phyloP scores from a whole-genome alignment of 2,329 filamentous ascomycete genomes.

The Paramyrothecium sp. region DNA sequence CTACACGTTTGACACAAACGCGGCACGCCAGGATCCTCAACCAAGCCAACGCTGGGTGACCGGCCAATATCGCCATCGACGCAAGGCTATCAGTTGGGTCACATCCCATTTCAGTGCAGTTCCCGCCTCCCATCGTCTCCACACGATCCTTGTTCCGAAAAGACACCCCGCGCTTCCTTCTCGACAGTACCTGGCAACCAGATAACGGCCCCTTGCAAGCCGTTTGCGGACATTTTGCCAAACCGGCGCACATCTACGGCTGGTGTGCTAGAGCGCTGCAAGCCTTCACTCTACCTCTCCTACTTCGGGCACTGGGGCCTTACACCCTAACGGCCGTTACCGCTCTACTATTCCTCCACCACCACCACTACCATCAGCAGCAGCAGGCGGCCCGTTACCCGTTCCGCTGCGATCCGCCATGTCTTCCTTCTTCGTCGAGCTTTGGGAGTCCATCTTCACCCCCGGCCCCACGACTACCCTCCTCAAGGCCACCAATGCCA shows the following conservation, averaged over 20 bases:
- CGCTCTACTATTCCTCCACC: too few species aligned
- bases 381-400: background rate
- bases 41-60: too few species aligned
- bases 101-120: too few species aligned
- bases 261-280: too few species aligned
- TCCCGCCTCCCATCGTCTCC: too few species aligned
- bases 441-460: slow-evolving; percentile 92
- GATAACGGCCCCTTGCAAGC: background rate
- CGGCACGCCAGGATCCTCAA: too few species aligned
- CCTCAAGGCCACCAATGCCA: slow-evolving; percentile 83
- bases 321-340: too few species aligned
- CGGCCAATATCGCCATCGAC: too few species aligned
- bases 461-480: slow-evolving; percentile 87
- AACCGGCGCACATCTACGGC: background rate
- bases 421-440: slow-evolving; percentile 66
- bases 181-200: background rate
- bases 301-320: too few species aligned
- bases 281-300: too few species aligned
- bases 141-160: background rate
- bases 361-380: background rate
- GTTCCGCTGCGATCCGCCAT: slow-evolving; percentile 34
- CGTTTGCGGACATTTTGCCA: background rate
- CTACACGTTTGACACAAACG: too few species aligned
- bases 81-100: too few species aligned
- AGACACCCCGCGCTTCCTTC: background rate